Percentiles rank a stretch among this genome's conserved stretches.
Conservation (phyloP, 805 yeast genomes). For the Jamesozyma piceae region DNA sequence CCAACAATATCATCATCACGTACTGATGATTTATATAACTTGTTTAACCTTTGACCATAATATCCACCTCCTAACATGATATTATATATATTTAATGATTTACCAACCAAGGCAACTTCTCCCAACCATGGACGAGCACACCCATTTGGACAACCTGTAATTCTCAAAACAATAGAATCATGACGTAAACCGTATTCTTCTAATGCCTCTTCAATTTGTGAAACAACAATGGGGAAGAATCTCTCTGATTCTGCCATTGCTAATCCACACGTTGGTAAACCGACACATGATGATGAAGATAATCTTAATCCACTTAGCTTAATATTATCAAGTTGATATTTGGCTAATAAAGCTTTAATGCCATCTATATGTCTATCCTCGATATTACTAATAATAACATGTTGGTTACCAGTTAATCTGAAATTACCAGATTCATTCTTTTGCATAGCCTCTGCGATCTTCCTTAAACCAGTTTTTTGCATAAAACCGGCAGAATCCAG, state of each 20-base stretch:
- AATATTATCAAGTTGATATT: constrained; percentile 77
- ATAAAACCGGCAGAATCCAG: constrained; percentile 87
- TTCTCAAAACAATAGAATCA: constrained; percentile 90
- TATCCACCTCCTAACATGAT: constrained; percentile 94
- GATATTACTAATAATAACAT: constrained; percentile 65
- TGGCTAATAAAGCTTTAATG: constrained; percentile 54
- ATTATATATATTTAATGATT: constrained; percentile 88
- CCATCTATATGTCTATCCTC: constrained; percentile 55
- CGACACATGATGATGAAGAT: constrained; percentile 94
- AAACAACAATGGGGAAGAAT: constrained; percentile 65
- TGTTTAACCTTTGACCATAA: constrained; percentile 86
- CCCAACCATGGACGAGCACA: constrained; percentile 99
- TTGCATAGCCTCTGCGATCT: constrained; percentile 62
- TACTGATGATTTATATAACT: constrained; percentile 76
- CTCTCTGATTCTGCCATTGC: constrained; percentile 99
- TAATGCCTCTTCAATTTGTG: constrained; percentile 73
- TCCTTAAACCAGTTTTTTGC: constrained; percentile 77
- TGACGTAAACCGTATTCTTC: constrained; percentile 91
- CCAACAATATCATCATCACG: constrained; percentile 81
- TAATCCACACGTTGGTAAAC: constrained; percentile 96
- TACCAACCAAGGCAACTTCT: constrained; percentile 90
- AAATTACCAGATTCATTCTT: constrained; percentile 66
- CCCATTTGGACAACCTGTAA: constrained; percentile 99
- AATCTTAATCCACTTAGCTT: constrained; percentile 75
- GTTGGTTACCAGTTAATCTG: constrained; percentile 94